A percentile compares a stretch with the other conserved stretches of the same genome.
Evolutionary conservation across 176 grass and related monocot genomes (phyloP).

Genomic region (Triticum aestivum): IWGSC_CS_RefSeq_v2.1 NC_057812.1:616284834-616285333

Average conservation of each 20-base stretch:
- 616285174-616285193: background rate
- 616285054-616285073: background rate
- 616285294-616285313: slow-evolving; percentile 99
- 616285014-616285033: background rate
- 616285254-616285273: slow-evolving; percentile 58
- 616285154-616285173: background rate
- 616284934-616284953: background rate
- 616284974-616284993: background rate
- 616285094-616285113: background rate
- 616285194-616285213: background rate
- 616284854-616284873: background rate
- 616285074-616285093: background rate
- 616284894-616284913: background rate
- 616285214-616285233: slow-evolving; percentile 12
- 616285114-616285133: background rate
- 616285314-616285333: slow-evolving; percentile 55
- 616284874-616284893: background rate
- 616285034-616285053: background rate
- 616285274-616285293: slow-evolving; percentile 90
- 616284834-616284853: background rate
- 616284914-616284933: background rate
- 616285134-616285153: background rate
- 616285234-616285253: slow-evolving; percentile 70
- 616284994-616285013: background rate
- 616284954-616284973: background rate